Evolutionary conservation across 2,329 filamentous ascomycete genomes (phyloP), one percentile per base, ranked within the genome.

Genomic region (Scedosporium dehoogii): DNA sequence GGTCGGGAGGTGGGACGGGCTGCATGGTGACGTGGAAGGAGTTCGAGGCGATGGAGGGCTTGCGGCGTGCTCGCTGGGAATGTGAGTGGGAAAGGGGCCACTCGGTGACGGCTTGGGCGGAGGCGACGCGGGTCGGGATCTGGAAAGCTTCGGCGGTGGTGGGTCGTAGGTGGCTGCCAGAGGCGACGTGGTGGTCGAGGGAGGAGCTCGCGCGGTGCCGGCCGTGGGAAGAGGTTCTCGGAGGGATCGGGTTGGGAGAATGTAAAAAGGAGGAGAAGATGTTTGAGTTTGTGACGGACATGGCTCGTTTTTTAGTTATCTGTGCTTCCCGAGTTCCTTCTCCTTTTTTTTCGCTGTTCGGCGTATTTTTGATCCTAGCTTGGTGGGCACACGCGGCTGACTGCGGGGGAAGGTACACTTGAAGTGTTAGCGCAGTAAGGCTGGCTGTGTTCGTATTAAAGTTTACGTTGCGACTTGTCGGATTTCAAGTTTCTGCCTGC

Each of bases 201-300:
- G 62, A 61, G 58, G 63, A 62, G 44, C 51, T 53, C 23, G 60
- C 48, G 56, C 53, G 63, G 59, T 61, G 59, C 23, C 51, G 51
- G 33, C 59, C 46, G 10, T 64, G 57, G 59, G 87, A 90, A 62
- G 89, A 91, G 56, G 86, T 91, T 65, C 89, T 83, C 3, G 87
- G 86, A 21, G 90, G 89, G 62, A 92, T 91, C 44, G 81, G 79
- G 72, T 84, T 86, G 61, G 87, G 86, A 9, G 73, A 73, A 48
- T 71, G 63, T 56, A 73, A 68, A 44, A n/a, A 81, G 83, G 63
- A 77, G 76, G 60, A 79, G 55, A 21, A 41, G 21, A 33, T 59
- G 38, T 60, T 42, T 51, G 25, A 53, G 42, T 44, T 63, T n/a
- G 53, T 42, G 33, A 41, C 53, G n/a, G 61, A 63, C 53, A 58